Percentiles rank a stretch among this genome's conserved stretches.
phyloP scores from a whole-genome alignment of 2,329 filamentous ascomycete genomes.

The Periconia digitata region DNA sequence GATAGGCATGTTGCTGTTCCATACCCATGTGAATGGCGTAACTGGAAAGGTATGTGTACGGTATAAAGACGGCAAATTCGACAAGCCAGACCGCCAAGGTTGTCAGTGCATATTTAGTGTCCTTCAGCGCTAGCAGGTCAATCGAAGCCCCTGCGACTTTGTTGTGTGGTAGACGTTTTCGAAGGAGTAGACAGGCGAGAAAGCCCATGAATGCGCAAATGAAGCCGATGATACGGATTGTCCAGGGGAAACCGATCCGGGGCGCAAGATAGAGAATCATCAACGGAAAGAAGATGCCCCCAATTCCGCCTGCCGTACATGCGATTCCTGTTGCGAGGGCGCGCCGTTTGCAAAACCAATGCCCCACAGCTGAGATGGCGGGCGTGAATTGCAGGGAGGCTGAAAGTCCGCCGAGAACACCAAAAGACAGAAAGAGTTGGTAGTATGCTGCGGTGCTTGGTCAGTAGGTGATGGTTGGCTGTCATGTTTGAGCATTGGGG shows the following conservation, averaged over 20 bases:
- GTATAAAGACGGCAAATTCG: slow-evolving; percentile 64
- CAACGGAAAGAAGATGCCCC: slow-evolving; percentile 56
- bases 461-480: too few species aligned
- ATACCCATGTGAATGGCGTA: slow-evolving; percentile 46
- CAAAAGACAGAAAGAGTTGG: slow-evolving; percentile 42
- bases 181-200: slow-evolving; percentile 43
- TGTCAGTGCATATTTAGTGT: slow-evolving; percentile 20
- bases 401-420: slow-evolving; percentile 46
- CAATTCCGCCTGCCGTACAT: slow-evolving; percentile 41
- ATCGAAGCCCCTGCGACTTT: slow-evolving; percentile 33
- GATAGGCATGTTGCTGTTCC: slow-evolving; percentile 14
- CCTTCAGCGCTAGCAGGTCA: slow-evolving; percentile 38
- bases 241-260: slow-evolving; percentile 61
- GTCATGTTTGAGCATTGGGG: too few species aligned
- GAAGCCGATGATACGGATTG: slow-evolving; percentile 63
- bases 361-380: slow-evolving; percentile 40
- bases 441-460: too few species aligned
- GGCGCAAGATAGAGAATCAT: slow-evolving; percentile 58
- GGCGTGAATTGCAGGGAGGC: slow-evolving; percentile 43
- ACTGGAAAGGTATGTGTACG: slow-evolving; percentile 54
- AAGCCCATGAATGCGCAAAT: slow-evolving; percentile 49
- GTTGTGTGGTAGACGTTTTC: slow-evolving; percentile 50
- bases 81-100: slow-evolving; percentile 42
- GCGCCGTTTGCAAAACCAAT: slow-evolving; percentile 46
- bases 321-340: slow-evolving; percentile 46